Evolutionary conservation across 768 basidiomycete genomes (phyloP), one percentile per base, ranked within the genome.

Genomic region (Lactarius sanguifluus): DNA sequence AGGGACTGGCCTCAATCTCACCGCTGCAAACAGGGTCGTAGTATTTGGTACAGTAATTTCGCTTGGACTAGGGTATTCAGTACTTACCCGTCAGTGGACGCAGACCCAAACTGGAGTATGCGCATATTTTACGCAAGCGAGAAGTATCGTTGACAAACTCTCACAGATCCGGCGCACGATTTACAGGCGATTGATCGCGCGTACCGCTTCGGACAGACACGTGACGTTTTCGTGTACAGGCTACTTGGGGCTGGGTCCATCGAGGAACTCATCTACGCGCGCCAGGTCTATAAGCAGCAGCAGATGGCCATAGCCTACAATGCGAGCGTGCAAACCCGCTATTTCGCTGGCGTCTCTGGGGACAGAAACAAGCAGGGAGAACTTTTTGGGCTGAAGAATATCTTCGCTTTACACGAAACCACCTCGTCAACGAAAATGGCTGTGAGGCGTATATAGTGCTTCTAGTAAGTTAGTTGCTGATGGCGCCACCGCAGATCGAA

Each of bases 91-190:
- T 57, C 15, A 2, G 32, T 28, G 47, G 23, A 41, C 47, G 9
- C 18, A 91, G 93, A 96, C 78, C 94, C 96, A 4, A 93, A 94
- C 70, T 98, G 96, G 96, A 98, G 94, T 94, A 75, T 75, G 91
- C 79, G 12, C 38, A 7, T 57, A 3, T 20, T 10, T 50, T 20
- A 5, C 54, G 61, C 38, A 54, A 32, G 20, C 15, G 20, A 16
- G 54, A 20, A n/a, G 55, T 36, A 38, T 62, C 12, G 41, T n/a
- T 69, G 30, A 58, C 52, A 41, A 28, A 40, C 40, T 12, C 32
- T 25, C 38, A 8, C 65, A 96, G 94, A 98, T 77, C 96, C 96
- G 6, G 93, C 96, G 0, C 92, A 97, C 71, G 96, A 99, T 74
- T 77, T 98, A 9, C 96, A 94, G 74, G 92, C 93, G 2, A 92